A percentile compares a stretch with the other conserved stretches of the same genome.
These are phyloP conservation scores for Bjerkandera adusta DNA, from an alignment of 1,284 basidiomycete species.

Conservation along the genomic window DNA sequence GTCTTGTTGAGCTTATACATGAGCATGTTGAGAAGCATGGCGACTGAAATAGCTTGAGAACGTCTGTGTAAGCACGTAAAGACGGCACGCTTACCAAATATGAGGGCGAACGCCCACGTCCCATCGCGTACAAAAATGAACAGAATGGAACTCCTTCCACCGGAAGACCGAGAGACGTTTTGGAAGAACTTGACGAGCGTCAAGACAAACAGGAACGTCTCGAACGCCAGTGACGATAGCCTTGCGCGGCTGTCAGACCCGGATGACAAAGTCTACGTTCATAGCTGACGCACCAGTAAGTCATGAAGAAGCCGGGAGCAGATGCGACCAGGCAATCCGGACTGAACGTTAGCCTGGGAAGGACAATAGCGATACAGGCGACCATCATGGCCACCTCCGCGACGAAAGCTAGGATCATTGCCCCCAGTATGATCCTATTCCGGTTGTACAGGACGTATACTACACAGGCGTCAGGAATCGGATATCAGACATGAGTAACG, in stretches of 20 bases:
- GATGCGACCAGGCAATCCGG: conserved; percentile 49
- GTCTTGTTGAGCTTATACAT: conserved; percentile 14
- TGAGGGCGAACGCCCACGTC: conserved; percentile 39
- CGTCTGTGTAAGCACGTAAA: neutral
- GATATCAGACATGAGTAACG: neutral
- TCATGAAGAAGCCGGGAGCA: conserved; percentile 8
- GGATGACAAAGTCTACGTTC: neutral
- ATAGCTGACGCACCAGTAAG: conserved; percentile 9
- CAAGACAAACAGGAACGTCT: conserved; percentile 32
- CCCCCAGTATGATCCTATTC: conserved; percentile 9
- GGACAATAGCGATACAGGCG: conserved; percentile 27
- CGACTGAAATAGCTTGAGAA: conserved; percentile 8
- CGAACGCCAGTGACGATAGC: conserved; percentile 28
- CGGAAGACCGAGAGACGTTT: conserved; percentile 23
- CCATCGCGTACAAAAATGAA: conserved; percentile 34
- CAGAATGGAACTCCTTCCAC: conserved; percentile 31
- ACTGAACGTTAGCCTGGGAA: conserved; percentile 56
- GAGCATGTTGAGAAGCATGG: conserved; percentile 16
- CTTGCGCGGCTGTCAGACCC: neutral
- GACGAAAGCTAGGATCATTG: conserved; percentile 9
- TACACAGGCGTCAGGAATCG: neutral
- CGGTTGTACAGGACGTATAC: conserved; percentile 17
- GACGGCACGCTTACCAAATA: conserved; percentile 15
- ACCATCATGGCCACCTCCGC: conserved; percentile 10
- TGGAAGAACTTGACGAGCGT: conserved; percentile 31